A percentile compares a stretch with the other conserved stretches of the same genome.
Evolutionary conservation across 2,329 filamentous ascomycete species (phyloP).

Genomic region (Onygenales sp.): DNA sequence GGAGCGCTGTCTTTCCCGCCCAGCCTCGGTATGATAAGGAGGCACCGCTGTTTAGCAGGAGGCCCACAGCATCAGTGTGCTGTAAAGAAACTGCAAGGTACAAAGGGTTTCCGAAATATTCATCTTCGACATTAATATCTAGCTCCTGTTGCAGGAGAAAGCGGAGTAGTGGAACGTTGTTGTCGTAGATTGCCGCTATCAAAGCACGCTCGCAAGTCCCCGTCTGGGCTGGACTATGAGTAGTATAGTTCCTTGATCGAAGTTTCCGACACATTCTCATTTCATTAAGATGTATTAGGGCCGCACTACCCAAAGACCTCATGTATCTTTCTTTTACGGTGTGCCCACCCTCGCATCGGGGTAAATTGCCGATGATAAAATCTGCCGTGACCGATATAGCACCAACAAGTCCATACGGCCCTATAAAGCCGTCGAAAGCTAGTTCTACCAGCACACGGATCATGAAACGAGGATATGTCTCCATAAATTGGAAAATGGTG

Average conservation of each 20-base stretch:
- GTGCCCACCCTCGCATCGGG: background rate
- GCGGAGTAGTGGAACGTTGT: background rate
- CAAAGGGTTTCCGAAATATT: conserved; percentile 1
- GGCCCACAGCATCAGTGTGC: background rate
- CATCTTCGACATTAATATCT: conserved; percentile 1
- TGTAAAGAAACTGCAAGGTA: background rate
- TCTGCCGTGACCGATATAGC: background rate
- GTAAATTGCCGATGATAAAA: background rate
- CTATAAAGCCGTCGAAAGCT: background rate
- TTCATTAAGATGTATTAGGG: conserved; percentile 1
- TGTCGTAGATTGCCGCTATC: background rate
- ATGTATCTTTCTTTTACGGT: background rate
- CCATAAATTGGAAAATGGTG: background rate
- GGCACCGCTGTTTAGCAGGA: background rate
- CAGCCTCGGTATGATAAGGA: background rate
- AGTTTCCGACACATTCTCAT: background rate
- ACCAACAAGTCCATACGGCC: background rate
- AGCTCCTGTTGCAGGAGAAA: background rate
- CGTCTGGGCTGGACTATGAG: background rate
- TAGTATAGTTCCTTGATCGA: background rate
- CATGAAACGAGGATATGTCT: background rate
- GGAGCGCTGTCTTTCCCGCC: background rate
- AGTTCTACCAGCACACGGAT: background rate
- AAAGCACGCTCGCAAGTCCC: background rate
- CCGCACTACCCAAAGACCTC: background rate